A percentile compares a stretch with the other conserved stretches of the same genome.
Conservation (phyloP, 805 yeast genomes). For the Cyberlindnera mycetangii region DNA sequence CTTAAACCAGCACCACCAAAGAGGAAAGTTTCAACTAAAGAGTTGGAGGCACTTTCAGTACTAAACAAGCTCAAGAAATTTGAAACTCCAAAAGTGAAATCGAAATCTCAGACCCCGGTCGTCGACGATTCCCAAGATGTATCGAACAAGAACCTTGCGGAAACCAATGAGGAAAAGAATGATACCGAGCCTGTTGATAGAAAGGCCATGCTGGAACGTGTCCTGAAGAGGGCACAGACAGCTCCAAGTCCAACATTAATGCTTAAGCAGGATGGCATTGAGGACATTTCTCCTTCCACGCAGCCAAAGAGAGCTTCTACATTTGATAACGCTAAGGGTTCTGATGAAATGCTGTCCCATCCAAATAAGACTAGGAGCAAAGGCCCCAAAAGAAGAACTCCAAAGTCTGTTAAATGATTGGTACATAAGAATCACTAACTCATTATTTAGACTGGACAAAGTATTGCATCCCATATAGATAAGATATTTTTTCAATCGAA, state of each 20-base stretch:
- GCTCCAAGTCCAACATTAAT: conserved; percentile 13
- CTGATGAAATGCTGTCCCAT: conserved; percentile 25
- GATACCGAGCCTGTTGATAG: conserved; percentile 1
- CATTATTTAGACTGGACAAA: too few species aligned
- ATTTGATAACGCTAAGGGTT: conserved; percentile 14
- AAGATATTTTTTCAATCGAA: background rate
- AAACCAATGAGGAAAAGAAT: conserved; percentile 9
- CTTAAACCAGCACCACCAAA: conserved; percentile 20
- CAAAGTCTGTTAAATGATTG: conserved; percentile 16
- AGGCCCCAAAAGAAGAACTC: conserved; percentile 38
- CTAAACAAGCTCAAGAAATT: conserved; percentile 19
- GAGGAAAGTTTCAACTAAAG: conserved; percentile 17
- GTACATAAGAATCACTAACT: too few species aligned
- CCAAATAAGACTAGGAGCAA: conserved; percentile 32
- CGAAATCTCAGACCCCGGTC: conserved; percentile 24
- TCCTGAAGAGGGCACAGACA: conserved; percentile 20
- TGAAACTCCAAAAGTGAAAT: conserved; percentile 11
- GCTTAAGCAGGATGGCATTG: background rate
- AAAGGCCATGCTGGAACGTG: conserved; percentile 17
- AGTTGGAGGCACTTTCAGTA: conserved; percentile 21
- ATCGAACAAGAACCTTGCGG: conserved; percentile 16
- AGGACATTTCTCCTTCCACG: background rate
- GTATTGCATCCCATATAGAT: too few species aligned
- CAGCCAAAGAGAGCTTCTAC: conserved; percentile 24
- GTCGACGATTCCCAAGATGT: conserved; percentile 22